Conservation (phyloP, 2,329 filamentous ascomycete genomes). For the Aspergillus ibericus region DNA sequence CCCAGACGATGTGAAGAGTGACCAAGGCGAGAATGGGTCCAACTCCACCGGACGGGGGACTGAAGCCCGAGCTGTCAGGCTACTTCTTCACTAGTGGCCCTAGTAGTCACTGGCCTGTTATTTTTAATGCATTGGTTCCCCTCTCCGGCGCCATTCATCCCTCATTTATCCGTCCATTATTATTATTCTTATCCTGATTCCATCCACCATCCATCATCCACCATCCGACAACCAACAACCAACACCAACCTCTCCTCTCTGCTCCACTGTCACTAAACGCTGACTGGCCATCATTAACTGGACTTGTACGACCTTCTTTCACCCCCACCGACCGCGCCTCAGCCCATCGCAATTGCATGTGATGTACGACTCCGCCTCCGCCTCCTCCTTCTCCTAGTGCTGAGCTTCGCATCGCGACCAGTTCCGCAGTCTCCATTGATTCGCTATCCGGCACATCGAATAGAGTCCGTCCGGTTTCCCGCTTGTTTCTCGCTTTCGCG, state of each 20-base stretch:
- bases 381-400: not conserved
- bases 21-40: not conserved
- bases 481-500: not conserved
- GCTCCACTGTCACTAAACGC: too few species aligned
- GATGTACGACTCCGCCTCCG: not conserved
- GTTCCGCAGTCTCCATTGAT: not conserved
- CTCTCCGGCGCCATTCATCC: not conserved
- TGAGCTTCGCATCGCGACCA: conserved; percentile 1
- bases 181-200: too few species aligned
- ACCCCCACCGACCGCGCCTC: not conserved
- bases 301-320: not conserved
- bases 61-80: not conserved
- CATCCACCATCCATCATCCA: not conserved
- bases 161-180: not conserved
- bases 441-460: not conserved
- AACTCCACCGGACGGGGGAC: not conserved
- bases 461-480: too few species aligned
- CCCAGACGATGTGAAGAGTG: not conserved
- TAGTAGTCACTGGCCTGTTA: not conserved
- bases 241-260: too few species aligned
- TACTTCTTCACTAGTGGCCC: not conserved
- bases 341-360: not conserved
- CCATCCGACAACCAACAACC: not conserved
- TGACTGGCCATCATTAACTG: too few species aligned
- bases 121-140: not conserved